phyloP scores from a whole-genome alignment of 257 asterid species.

The Solanum raphanifolium region DNA sequence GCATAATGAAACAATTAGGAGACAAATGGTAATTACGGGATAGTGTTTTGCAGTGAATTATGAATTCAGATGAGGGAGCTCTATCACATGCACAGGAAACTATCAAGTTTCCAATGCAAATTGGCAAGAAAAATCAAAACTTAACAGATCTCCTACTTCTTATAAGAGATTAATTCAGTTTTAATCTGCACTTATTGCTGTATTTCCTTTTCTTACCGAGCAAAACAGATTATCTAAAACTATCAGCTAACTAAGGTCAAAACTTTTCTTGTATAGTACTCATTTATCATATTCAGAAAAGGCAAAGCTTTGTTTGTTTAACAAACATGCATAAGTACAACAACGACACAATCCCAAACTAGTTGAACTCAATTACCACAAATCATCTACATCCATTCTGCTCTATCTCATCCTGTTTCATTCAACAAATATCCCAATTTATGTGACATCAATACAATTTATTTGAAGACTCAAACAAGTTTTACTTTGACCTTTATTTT shows the following conservation, averaged over 20 bases:
- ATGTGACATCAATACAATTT: not conserved
- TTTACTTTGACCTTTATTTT: not conserved
- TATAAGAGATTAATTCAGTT: not conserved
- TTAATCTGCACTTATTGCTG: not conserved
- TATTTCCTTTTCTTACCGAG: not conserved
- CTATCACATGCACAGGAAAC: not conserved
- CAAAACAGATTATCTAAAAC: not conserved
- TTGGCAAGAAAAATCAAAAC: not conserved
- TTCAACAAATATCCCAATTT: not conserved
- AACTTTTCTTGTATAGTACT: not conserved
- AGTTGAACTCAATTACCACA: not conserved
- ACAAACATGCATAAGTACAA: not conserved
- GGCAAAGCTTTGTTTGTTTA: not conserved
- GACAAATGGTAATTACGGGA: not conserved
- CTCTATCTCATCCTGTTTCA: not conserved
- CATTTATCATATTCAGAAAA: not conserved
- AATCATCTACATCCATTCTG: not conserved
- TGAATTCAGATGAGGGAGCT: not conserved
- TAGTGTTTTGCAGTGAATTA: not conserved
- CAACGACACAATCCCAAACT: not conserved
- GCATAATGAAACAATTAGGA: not conserved
- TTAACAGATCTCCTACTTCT: not conserved
- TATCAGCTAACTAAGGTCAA: not conserved
- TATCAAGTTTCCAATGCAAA: not conserved
- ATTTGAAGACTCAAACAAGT: not conserved